Evolutionary conservation across 192 early-diverging fungal genomes (phyloP).

Genomic region (Linnemannia hyalina): DNA sequence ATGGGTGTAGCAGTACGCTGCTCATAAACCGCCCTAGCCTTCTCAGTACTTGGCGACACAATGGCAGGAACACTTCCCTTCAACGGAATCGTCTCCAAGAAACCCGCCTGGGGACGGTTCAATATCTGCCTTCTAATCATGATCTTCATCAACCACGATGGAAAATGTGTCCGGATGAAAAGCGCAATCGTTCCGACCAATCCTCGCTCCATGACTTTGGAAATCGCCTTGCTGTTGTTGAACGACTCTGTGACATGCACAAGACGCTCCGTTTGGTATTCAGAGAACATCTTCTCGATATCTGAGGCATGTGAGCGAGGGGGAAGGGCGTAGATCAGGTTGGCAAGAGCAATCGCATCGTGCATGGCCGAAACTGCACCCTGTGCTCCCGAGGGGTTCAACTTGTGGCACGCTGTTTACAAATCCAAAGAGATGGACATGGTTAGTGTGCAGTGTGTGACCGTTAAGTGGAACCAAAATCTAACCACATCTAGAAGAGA

Average conservation of each 20-base stretch:
- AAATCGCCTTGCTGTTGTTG: constrained; percentile 2
- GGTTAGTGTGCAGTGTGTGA: too few species aligned
- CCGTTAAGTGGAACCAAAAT: too few species aligned
- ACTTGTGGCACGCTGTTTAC: constrained; percentile 8
- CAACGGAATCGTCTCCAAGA: background rate
- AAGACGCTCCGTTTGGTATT: background rate
- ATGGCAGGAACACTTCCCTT: background rate
- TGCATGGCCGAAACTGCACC: constrained; percentile 4
- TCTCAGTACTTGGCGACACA: background rate
- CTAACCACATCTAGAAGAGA: too few species aligned
- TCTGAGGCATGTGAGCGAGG: background rate
- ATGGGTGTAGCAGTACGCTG: background rate
- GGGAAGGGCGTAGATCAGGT: background rate
- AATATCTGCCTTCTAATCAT: background rate
- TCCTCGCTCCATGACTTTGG: background rate
- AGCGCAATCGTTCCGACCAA: background rate
- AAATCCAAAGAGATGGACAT: too few species aligned
- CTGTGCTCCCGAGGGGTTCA: constrained; percentile 5
- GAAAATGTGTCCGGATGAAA: background rate
- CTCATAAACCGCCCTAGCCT: background rate
- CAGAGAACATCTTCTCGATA: background rate
- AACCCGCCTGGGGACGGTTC: background rate
- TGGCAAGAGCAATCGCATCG: constrained; percentile 5
- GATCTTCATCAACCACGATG: background rate
- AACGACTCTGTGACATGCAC: background rate